Conservation (phyloP, 805 yeast species). For the Zygosaccharomyces rouxii region DNA sequence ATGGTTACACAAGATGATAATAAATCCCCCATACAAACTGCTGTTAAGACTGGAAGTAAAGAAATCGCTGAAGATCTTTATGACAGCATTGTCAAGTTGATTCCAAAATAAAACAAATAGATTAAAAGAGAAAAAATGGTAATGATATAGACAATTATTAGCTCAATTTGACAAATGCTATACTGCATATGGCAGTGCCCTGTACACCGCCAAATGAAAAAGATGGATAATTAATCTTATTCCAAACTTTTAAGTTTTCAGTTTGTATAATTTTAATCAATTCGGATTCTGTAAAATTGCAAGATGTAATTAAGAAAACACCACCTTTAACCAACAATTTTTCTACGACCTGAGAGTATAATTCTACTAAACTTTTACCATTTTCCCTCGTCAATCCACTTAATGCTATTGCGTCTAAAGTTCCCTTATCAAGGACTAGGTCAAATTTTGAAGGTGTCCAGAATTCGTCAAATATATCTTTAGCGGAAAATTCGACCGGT, state of each 20-base stretch:
- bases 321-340: constrained; percentile 52
- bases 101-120: constrained; percentile 15
- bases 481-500: constrained; percentile 51
- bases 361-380: constrained; percentile 47
- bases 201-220: constrained; percentile 85
- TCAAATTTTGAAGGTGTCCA: constrained; percentile 52
- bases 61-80: constrained; percentile 56
- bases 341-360: constrained; percentile 59
- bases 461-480: constrained; percentile 55
- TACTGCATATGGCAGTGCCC: constrained; percentile 84
- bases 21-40: constrained; percentile 74
- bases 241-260: constrained; percentile 53
- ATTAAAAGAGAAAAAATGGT: constrained; percentile 5
- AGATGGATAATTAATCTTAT: constrained; percentile 67
- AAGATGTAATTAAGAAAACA: constrained; percentile 76
- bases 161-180: constrained; percentile 58
- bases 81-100: constrained; percentile 34
- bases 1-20: constrained; percentile 61
- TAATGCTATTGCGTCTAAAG: constrained; percentile 92
- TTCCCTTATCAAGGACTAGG: constrained; percentile 86
- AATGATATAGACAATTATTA: constrained; percentile 8
- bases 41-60: constrained; percentile 64
- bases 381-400: constrained; percentile 52
- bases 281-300: constrained; percentile 87
- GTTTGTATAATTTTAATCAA: constrained; percentile 50